Evolutionary conservation across 1,139 yeast genomes (phyloP).

Genomic region (Eremothecium cymbalariae): DNA sequence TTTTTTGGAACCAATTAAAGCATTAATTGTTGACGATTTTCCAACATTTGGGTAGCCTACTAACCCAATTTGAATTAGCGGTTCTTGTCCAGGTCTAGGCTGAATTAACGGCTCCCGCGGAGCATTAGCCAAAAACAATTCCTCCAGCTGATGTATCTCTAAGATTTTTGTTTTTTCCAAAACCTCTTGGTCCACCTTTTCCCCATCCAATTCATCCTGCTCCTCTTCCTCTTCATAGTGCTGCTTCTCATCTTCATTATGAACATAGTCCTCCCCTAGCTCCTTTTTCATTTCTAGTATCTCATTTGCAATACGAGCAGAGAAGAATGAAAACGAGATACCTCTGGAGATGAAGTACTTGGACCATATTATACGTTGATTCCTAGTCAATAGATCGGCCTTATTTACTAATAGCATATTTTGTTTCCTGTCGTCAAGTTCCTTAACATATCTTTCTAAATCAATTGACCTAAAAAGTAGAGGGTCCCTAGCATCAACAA

Average conservation of each 20-base stretch:
- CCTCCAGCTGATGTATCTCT: slow-evolving; percentile 77
- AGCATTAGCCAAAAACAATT: slow-evolving; percentile 67
- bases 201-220: slow-evolving; percentile 31
- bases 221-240: slow-evolving; percentile 17
- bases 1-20: slow-evolving; percentile 89
- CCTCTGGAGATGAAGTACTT: slow-evolving; percentile 57
- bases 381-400: slow-evolving; percentile 74
- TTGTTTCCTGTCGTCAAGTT: slow-evolving; percentile 59
- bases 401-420: slow-evolving; percentile 84
- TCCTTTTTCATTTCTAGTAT: slow-evolving; percentile 52
- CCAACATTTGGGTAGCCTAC: slow-evolving; percentile 98
- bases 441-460: slow-evolving; percentile 74
- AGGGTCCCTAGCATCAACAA: slow-evolving; percentile 97
- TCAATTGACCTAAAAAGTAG: slow-evolving; percentile 82
- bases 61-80: slow-evolving; percentile 76
- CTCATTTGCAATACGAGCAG: slow-evolving; percentile 79
- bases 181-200: slow-evolving; percentile 32
- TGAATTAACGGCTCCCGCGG: slow-evolving; percentile 52
- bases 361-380: slow-evolving; percentile 83
- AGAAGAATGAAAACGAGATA: slow-evolving; percentile 86
- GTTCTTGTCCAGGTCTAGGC: slow-evolving; percentile 49
- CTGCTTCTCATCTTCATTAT: slow-evolving; percentile 24
- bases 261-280: slow-evolving; percentile 25
- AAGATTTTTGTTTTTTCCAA: slow-evolving; percentile 57
- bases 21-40: slow-evolving; percentile 92